phyloP scores from a whole-genome alignment of 2,329 filamentous ascomycete species.

The Penicillium freii region DNA sequence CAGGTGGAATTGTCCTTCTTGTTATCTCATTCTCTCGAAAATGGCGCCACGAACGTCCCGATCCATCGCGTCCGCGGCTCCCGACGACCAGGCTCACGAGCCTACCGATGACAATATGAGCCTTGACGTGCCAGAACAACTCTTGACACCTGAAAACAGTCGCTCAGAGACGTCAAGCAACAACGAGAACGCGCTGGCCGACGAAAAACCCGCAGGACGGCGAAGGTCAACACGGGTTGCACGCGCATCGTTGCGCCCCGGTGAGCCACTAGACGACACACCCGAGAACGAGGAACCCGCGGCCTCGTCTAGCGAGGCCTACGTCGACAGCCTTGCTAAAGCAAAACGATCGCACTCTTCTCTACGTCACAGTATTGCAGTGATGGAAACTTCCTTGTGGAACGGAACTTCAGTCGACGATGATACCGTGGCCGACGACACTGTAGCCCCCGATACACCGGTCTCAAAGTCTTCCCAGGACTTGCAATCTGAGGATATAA shows the following conservation, averaged over 20 bases:
- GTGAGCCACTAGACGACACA: conserved; percentile 29
- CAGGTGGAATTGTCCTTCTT: conserved; percentile 14
- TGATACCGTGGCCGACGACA: conserved; percentile 23
- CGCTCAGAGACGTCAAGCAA: conserved; percentile 46
- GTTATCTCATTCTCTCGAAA: conserved; percentile 10
- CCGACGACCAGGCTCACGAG: conserved; percentile 31
- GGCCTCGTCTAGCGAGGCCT: conserved; percentile 27
- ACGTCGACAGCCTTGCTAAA: conserved; percentile 39
- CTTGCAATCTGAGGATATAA: conserved; percentile 21
- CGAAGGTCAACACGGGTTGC: conserved; percentile 41
- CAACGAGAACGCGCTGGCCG: conserved; percentile 36
- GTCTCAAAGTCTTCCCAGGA: conserved; percentile 38
- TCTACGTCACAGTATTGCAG: conserved; percentile 42
- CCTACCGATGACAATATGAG: conserved; percentile 32
- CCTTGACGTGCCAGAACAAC: conserved; percentile 39
- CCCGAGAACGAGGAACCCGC: conserved; percentile 24
- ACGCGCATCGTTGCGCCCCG: conserved; percentile 39
- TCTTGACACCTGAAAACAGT: conserved; percentile 46
- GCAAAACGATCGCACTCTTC: conserved; percentile 38
- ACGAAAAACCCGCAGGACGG: conserved; percentile 34
- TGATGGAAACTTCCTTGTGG: conserved; percentile 38
- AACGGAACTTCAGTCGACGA: conserved; percentile 23
- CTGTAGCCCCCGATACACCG: conserved; percentile 35
- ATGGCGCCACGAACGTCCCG: conserved; percentile 34
- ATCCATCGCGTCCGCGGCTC: conserved; percentile 34